These are phyloP conservation scores for Chrysophaeum taylorii DNA, from an alignment of 352 stramenopile genomes.

Conservation along the genomic window DNA sequence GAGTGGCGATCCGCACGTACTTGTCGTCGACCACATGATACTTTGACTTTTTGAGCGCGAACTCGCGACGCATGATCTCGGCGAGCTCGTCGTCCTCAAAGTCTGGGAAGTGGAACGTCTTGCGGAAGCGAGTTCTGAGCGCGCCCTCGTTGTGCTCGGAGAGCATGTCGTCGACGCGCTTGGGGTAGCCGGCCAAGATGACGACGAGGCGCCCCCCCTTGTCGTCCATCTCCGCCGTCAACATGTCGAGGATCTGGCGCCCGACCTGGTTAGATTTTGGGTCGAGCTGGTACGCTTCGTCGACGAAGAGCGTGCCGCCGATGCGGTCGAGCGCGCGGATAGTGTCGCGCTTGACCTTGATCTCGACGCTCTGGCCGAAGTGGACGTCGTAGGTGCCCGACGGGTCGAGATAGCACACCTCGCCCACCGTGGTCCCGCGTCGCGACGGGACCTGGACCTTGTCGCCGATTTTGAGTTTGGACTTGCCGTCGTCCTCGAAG, in stretches of 20 bases:
- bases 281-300: conserved; percentile 79
- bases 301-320: conserved; percentile 77
- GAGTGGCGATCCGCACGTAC: conserved; percentile 35
- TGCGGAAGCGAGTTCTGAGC: conserved; percentile 67
- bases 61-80: conserved; percentile 42
- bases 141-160: conserved; percentile 76
- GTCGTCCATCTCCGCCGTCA: conserved; percentile 72
- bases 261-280: conserved; percentile 50
- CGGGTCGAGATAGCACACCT: neutral
- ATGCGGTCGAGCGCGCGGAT: conserved; percentile 20
- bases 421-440: neutral
- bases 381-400: neutral
- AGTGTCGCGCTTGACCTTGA: neutral
- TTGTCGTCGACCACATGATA: conserved; percentile 25
- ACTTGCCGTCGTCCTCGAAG: conserved; percentile 29
- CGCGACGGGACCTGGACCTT: conserved; percentile 55
- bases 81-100: conserved; percentile 71
- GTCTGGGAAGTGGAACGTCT: conserved; percentile 65
- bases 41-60: neutral
- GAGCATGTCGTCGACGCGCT: conserved; percentile 74
- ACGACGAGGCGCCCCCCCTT: conserved; percentile 65
- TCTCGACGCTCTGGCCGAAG: neutral
- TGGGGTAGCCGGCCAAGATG: conserved; percentile 77
- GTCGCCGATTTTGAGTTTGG: conserved; percentile 58
- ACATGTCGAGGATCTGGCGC: conserved; percentile 66